phyloP scores from a whole-genome alignment of 768 basidiomycete genomes.

The Grammothele lineata region DNA sequence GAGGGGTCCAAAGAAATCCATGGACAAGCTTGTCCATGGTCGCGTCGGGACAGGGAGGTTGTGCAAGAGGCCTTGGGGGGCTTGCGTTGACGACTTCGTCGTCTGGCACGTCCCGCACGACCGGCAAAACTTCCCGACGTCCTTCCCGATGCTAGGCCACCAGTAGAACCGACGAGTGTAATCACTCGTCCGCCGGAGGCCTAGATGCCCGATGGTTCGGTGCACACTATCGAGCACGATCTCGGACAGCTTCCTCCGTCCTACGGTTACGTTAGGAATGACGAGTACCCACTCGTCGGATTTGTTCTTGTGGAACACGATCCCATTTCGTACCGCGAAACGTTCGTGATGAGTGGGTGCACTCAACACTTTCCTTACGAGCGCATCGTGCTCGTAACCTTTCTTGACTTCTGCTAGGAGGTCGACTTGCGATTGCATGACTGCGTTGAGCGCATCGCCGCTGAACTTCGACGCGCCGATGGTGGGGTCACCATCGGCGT shows the following conservation, averaged over 20 bases:
- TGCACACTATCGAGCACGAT: constrained; percentile 28
- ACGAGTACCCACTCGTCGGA: too few relatives aligned
- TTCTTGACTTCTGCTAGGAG: too few relatives aligned
- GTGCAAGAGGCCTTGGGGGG: constrained; percentile 28
- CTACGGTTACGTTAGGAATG: not conserved
- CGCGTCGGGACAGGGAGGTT: constrained; percentile 24
- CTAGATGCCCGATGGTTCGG: constrained; percentile 29
- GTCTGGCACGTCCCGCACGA: constrained; percentile 20
- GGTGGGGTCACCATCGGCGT: too few relatives aligned
- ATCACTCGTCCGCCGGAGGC: constrained; percentile 21
- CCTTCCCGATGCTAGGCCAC: constrained; percentile 25
- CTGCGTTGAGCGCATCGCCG: too few relatives aligned
- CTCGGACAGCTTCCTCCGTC: not conserved
- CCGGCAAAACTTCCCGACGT: constrained; percentile 18
- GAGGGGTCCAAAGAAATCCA: constrained; percentile 38
- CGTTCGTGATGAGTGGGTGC: not conserved
- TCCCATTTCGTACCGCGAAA: not conserved
- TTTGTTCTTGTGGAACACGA: not conserved
- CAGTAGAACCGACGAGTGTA: constrained; percentile 33
- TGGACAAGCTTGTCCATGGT: constrained; percentile 35
- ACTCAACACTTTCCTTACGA: too few relatives aligned
- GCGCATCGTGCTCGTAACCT: too few relatives aligned
- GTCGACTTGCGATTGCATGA: too few relatives aligned
- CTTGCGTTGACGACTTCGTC: constrained; percentile 10
- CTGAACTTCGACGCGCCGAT: too few relatives aligned